A percentile compares a stretch with the other conserved stretches of the same genome.
phyloP scores from a whole-genome alignment of 805 yeast genomes.

The Metschnikowia proteae region DNA sequence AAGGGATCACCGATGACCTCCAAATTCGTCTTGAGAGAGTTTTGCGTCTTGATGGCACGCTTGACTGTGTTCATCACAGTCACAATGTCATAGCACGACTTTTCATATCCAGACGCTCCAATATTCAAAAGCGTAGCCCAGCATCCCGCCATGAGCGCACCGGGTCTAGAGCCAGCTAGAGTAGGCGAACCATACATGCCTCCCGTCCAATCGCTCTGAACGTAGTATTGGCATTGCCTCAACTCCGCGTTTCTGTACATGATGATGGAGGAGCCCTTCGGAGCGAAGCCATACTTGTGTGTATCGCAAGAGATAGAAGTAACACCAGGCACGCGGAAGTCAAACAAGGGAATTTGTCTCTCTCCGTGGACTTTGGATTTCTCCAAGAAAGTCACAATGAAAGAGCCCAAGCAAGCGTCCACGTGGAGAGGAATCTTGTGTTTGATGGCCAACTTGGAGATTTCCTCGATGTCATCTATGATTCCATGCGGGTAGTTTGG shows the following conservation, averaged over 20 bases:
- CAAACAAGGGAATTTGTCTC: constrained; percentile 53
- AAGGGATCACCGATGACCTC: constrained; percentile 81
- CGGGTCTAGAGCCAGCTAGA: constrained; percentile 94
- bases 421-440: constrained; percentile 86
- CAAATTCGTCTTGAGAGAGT: constrained; percentile 49
- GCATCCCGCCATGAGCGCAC: constrained; percentile 96
- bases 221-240: constrained; percentile 79
- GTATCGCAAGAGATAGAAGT: constrained; percentile 98
- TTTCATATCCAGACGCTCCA: constrained; percentile 79
- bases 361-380: constrained; percentile 50
- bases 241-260: constrained; percentile 74
- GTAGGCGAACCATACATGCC: constrained; percentile 97
- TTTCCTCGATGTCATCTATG: constrained; percentile 77
- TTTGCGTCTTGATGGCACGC: constrained; percentile 39
- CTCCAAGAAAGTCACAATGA: constrained; percentile 75
- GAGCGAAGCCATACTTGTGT: constrained; percentile 98
- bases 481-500: constrained; percentile 98
- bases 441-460: constrained; percentile 61
- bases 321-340: constrained; percentile 83
- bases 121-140: constrained; percentile 88
- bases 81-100: constrained; percentile 65
- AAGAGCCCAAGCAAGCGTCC: constrained; percentile 94
- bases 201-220: constrained; percentile 84
- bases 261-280: constrained; percentile 90
- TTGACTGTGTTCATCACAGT: constrained; percentile 58